Evolutionary conservation across 495 filamentous ascomycete genomes (phyloP), one percentile per base, ranked within the genome.

Genomic region (Aspergillus funiculosus): DNA sequence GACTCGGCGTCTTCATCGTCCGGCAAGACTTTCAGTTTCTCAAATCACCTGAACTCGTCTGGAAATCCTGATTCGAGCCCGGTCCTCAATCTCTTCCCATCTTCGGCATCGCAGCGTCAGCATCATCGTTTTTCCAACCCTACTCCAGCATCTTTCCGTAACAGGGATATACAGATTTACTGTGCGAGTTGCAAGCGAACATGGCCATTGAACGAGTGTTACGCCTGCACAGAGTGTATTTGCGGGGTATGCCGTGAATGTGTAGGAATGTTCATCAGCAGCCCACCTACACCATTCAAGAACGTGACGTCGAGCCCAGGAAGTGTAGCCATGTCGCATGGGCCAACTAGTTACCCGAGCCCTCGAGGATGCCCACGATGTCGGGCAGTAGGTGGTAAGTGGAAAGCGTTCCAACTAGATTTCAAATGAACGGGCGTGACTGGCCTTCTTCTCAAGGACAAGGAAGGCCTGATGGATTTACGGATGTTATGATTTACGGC

Each of bases 141-240:
- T 1, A 73, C 68, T 0, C 70, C 70, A 2, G 63, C 66, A 3
- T 68, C 64, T 21, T 68, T 62, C 54, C 62, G 64, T 39, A 62
- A 56, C 29, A 62, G 59, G 74, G 60, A 81, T 66, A 82, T 91
- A 11, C 85, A 92, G 52, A 91, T 95, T 13, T 94, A 89, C 55
- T 95, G 89, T 61, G 86, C 89, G 0, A 79, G 80, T 13, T 95
- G 89, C 59, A 82, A 83, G 49, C 77, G 81, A 14, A 63, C 84
- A 3, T 87, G 82, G 48, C 63, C 83, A 2, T 63, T 95, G 32
- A 81, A 80, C 46, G 83, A 90, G 46, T 88, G 85, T 22, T 95
- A 85, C 58, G 89, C 89, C 9, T 95, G 89, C 64, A 94, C 89
- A 0, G 89, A 95, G 59, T 95, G 89, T 60, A 94, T 95, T 39